Evolutionary conservation across 345 rosid species (phyloP).

Genomic region (Eucalyptus albens): DNA sequence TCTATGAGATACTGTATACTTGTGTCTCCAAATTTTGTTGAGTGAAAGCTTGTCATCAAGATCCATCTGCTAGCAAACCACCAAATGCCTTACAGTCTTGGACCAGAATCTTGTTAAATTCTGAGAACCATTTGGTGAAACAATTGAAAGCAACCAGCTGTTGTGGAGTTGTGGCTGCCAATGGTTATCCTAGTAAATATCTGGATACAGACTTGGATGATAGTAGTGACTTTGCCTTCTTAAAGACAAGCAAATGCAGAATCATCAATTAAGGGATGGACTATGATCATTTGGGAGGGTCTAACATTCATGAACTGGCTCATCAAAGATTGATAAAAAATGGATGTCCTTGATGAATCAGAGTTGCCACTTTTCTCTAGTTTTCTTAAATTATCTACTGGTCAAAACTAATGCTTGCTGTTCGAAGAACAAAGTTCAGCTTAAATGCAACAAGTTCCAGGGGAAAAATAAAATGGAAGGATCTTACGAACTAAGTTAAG

Average conservation of each 20-base stretch:
- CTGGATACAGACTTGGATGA: not conserved
- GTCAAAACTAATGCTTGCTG: not conserved
- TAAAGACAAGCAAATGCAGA: not conserved
- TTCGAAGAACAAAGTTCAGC: not conserved
- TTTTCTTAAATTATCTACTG: not conserved
- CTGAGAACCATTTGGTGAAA: not conserved
- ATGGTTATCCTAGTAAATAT: not conserved
- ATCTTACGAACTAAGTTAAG: not conserved
- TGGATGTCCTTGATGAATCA: not conserved
- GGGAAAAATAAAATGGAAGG: not conserved
- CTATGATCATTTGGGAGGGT: not conserved
- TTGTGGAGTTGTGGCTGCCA: not conserved
- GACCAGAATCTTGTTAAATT: not conserved
- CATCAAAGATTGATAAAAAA: not conserved
- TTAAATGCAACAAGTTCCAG: not conserved
- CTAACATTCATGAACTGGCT: not conserved
- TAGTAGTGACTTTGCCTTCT: not conserved
- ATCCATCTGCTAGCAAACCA: not conserved
- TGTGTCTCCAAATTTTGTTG: constrained; percentile 23
- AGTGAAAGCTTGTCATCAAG: not conserved
- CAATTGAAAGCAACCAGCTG: not conserved
- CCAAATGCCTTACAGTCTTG: not conserved
- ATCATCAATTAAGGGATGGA: not conserved
- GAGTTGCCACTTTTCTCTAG: not conserved
- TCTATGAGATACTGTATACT: constrained; percentile 29